Evolutionary conservation across 2,329 filamentous ascomycete species (phyloP).

Genomic region (Phyllachora maydis): DNA sequence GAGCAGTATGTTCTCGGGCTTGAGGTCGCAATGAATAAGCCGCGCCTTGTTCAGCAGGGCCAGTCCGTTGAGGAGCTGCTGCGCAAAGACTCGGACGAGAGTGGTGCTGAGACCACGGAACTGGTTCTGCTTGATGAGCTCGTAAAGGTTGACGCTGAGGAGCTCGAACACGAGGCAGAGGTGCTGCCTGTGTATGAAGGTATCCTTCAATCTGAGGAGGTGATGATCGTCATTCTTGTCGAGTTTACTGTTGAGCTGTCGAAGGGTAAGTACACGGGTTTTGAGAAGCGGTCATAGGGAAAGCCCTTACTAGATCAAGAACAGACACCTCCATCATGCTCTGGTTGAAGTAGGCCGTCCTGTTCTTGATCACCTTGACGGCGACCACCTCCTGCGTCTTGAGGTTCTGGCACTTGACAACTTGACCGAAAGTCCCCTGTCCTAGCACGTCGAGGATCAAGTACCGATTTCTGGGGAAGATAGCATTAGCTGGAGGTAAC

Average conservation of each 20-base stretch:
- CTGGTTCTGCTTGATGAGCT: conserved; percentile 98
- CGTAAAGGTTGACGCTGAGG: conserved; percentile 91
- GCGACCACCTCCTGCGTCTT: conserved; percentile 97
- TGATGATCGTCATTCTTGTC: conserved; percentile 99
- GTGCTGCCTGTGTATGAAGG: conserved; percentile 95
- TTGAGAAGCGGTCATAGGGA: conserved; percentile 1
- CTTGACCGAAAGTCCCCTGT: conserved; percentile 94
- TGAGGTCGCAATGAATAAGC: conserved; percentile 92
- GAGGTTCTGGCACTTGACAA: conserved; percentile 96
- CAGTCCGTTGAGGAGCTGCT: conserved; percentile 84
- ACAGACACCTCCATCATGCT: conserved; percentile 99
- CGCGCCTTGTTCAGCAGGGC: conserved; percentile 89
- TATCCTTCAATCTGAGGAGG: conserved; percentile 82
- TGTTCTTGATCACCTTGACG: conserved; percentile 98
- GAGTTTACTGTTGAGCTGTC: conserved; percentile 84
- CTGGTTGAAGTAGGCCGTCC: conserved; percentile 97
- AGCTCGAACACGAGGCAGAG: conserved; percentile 92
- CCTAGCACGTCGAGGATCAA: conserved; percentile 92
- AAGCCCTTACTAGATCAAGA: conserved; percentile 64
- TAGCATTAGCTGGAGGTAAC: conserved; percentile 2
- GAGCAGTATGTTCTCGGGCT: conserved; percentile 91
- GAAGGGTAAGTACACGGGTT: conserved; percentile 8
- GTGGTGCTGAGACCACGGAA: conserved; percentile 95
- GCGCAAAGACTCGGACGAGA: conserved; percentile 88
- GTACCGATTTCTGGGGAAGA: conserved; percentile 56